Evolutionary conservation across 2,329 filamentous ascomycete genomes (phyloP).

Genomic region (Sphaceloma murrayae): DNA sequence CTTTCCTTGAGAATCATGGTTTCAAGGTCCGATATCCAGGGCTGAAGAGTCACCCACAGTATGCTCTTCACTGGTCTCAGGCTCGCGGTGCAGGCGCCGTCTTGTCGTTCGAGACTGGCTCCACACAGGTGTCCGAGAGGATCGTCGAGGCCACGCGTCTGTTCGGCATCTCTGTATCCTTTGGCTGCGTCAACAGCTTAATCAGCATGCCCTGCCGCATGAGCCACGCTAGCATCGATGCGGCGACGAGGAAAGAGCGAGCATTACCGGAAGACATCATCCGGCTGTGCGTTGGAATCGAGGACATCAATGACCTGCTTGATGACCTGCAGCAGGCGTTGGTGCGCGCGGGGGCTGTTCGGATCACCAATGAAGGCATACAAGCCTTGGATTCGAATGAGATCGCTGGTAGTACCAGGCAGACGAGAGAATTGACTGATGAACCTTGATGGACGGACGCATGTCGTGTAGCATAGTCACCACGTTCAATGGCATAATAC

Average conservation of each 20-base stretch:
- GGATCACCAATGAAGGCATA: conserved; percentile 73
- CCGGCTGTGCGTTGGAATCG: conserved; percentile 88
- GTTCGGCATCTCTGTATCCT: conserved; percentile 94
- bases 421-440: conserved; percentile 29
- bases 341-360: conserved; percentile 88
- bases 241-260: conserved; percentile 78
- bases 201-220: conserved; percentile 99
- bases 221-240: conserved; percentile 97
- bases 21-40: conserved; percentile 95
- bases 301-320: conserved; percentile 82
- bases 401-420: conserved; percentile 24
- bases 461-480: conserved; percentile 5
- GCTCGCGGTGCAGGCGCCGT: conserved; percentile 90
- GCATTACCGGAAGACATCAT: conserved; percentile 97
- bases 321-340: conserved; percentile 86
- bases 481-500: conserved; percentile 7
- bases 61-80: conserved; percentile 92
- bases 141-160: conserved; percentile 89
- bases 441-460: conserved; percentile 27
- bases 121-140: conserved; percentile 70
- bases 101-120: conserved; percentile 90
- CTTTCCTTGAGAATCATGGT: conserved; percentile 81
- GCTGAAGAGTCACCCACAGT: conserved; percentile 88
- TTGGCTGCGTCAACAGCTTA: conserved; percentile 94
- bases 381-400: conserved; percentile 43